Evolutionary conservation across 768 basidiomycete species (phyloP).

Genomic region (Naematelia encephala): DNA sequence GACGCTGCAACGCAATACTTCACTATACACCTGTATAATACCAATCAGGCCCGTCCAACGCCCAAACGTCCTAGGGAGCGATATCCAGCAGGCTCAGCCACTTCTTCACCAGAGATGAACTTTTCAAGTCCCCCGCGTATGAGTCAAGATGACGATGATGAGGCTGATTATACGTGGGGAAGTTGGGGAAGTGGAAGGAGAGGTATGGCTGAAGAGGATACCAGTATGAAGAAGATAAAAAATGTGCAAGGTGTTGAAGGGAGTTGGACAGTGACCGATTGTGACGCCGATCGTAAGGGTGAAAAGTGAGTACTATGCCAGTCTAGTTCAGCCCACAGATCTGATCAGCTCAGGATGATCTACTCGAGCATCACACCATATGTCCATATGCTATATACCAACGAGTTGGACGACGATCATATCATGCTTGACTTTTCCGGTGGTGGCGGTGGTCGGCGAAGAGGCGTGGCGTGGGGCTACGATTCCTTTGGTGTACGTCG

Average conservation of each 20-base stretch:
- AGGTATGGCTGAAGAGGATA: constrained; percentile 39
- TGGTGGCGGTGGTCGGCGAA: not conserved
- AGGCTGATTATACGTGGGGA: constrained; percentile 56
- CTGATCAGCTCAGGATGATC: constrained; percentile 63
- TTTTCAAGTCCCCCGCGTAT: not conserved
- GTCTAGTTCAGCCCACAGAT: not conserved
- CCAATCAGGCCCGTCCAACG: constrained; percentile 54
- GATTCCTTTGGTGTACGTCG: constrained; percentile 47
- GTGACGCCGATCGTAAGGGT: constrained; percentile 83
- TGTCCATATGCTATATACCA: constrained; percentile 47
- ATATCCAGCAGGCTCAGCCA: constrained; percentile 27
- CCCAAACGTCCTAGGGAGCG: constrained; percentile 55
- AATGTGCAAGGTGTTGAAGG: constrained; percentile 72
- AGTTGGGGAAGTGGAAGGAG: constrained; percentile 11
- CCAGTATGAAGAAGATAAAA: constrained; percentile 49
- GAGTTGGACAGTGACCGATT: constrained; percentile 93
- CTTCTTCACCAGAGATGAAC: constrained; percentile 10
- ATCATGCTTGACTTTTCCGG: constrained; percentile 39
- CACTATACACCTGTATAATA: constrained; percentile 72
- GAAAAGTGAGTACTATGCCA: constrained; percentile 42
- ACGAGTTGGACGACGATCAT: constrained; percentile 45
- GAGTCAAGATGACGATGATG: constrained; percentile 52
- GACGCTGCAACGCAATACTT: constrained; percentile 80
- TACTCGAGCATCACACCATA: constrained; percentile 71
- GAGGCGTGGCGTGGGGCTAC: constrained; percentile 24